phyloP scores from a whole-genome alignment of 441 rosid genomes.

The Isatis lusitanica region DNA sequence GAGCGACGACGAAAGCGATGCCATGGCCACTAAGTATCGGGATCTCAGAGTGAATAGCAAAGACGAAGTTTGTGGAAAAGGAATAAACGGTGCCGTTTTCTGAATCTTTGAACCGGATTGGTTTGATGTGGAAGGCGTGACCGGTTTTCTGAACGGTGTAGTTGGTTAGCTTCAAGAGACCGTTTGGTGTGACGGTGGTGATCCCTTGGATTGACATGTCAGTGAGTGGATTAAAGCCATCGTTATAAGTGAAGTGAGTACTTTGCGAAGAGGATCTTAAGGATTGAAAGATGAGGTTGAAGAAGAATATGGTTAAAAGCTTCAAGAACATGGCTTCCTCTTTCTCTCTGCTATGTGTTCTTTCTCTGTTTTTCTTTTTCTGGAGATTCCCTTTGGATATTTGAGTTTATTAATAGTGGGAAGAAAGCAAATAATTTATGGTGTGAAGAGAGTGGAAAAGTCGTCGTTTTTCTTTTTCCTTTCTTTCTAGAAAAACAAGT shows the following conservation, averaged over 20 bases:
- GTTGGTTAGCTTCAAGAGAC: conserved; percentile 61
- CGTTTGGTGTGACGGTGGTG: conserved; percentile 48
- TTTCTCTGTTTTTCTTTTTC: neutral
- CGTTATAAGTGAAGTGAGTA: conserved; percentile 8
- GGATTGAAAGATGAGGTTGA: conserved; percentile 2
- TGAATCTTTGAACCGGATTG: conserved; percentile 56
- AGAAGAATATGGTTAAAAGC: conserved; percentile 15
- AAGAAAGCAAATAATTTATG: conserved; percentile 25
- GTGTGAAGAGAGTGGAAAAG: conserved; percentile 30
- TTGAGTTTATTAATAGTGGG: neutral
- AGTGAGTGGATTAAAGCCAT: conserved; percentile 21
- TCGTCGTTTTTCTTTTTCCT: too few species aligned
- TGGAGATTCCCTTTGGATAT: neutral
- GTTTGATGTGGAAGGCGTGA: conserved; percentile 56
- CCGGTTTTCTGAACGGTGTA: conserved; percentile 45
- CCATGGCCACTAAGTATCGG: conserved; percentile 77
- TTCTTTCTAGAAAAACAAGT: conserved; percentile 22
- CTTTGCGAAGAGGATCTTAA: conserved; percentile 2
- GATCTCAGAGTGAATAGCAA: conserved; percentile 62
- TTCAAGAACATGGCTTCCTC: conserved; percentile 38
- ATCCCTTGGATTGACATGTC: conserved; percentile 50
- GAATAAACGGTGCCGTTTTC: conserved; percentile 42
- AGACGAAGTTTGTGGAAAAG: conserved; percentile 67
- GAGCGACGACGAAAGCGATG: conserved; percentile 65
- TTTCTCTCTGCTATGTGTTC: conserved; percentile 16